Base-by-base conservation (phyloP, 2,329 filamentous ascomycete species). In the Colletotrichum destructivum region DNA sequence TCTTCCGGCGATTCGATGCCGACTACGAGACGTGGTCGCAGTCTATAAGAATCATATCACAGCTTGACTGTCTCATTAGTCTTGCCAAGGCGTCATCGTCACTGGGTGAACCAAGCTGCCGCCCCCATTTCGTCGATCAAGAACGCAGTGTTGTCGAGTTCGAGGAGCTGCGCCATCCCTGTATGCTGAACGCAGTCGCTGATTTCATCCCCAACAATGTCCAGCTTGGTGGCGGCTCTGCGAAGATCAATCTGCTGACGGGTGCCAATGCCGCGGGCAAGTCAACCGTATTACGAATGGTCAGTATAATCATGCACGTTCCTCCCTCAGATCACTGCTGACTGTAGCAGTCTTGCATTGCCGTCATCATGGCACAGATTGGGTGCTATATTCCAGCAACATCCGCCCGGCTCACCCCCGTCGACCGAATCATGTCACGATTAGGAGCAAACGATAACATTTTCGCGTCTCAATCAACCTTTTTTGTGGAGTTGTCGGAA, bases 361-460 rank as follows among this genome's bases (percentile, higher is more conserved):
- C 96, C 0, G 96, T 98, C 61, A 98, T 99, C 76, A 95, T 99
- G 90, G 96, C 96, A 0, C 96, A 99, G 79, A 93, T 99, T 40
- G 96, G 96, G 66, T 98, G 96, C 81, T 93, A 97, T 76, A 90
- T 99, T 1, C 96, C 96, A 1, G 95, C 94, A 71, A 86, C 88
- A 21, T 94, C 91, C 3, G 96, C 96, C 1, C 91, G 88, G 3
- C 87, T 99, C 55, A 98, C 96, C 0, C 96, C 96, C 0, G 91
- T 97, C 3, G 96, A 99, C 80, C 94, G 96, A 66, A 98, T 99
- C 85, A 99, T 99, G 96, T 98, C 96, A 12, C 94, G 96, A 56
- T 90, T 99, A 0, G 96, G 96, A 12, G 96, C 96, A 59, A 98
- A 98, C 78, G 96, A 99, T 89, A 98, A 98, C 82, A 99, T 99